Evolutionary conservation across 2,329 filamentous ascomycete genomes (phyloP).

Genomic region (Fusarium fracticaudum): DNA sequence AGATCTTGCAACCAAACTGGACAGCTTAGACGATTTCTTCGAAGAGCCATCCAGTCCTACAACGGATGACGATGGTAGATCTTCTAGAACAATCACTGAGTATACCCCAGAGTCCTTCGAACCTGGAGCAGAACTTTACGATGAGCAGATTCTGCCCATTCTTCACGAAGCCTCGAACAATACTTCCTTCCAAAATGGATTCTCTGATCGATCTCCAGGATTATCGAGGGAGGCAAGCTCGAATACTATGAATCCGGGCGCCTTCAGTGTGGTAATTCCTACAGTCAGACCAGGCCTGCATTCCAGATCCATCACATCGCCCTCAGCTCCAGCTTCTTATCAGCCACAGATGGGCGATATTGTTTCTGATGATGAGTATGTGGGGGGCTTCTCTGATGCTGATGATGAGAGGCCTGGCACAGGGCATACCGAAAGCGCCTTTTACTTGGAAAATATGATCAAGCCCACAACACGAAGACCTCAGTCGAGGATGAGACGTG

Average conservation of each 20-base stretch:
- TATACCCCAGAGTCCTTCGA: constrained; percentile 74
- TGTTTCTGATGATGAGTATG: constrained; percentile 79
- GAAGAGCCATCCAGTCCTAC: constrained; percentile 73
- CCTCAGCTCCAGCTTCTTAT: constrained; percentile 67
- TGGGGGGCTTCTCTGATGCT: constrained; percentile 81
- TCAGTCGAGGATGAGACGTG: constrained; percentile 52
- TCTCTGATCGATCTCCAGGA: constrained; percentile 75
- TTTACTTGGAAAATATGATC: constrained; percentile 70
- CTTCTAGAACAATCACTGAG: constrained; percentile 71
- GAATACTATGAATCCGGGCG: constrained; percentile 71
- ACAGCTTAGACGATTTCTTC: constrained; percentile 85
- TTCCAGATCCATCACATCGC: constrained; percentile 85
- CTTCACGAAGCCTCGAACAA: constrained; percentile 85
- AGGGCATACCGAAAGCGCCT: constrained; percentile 56
- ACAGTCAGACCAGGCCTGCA: constrained; percentile 74
- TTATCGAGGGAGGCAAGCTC: constrained; percentile 68
- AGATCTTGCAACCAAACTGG: constrained; percentile 82
- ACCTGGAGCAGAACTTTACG: constrained; percentile 84
- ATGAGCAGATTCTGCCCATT: constrained; percentile 91
- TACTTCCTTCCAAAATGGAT: constrained; percentile 87
- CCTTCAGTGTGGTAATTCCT: constrained; percentile 58
- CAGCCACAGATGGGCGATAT: constrained; percentile 68
- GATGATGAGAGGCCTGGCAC: constrained; percentile 65
- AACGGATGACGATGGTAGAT: constrained; percentile 65
- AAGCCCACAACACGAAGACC: constrained; percentile 67